Evolutionary conservation across 805 yeast species (phyloP).

Genomic region (Spathaspora arborariae): DNA sequence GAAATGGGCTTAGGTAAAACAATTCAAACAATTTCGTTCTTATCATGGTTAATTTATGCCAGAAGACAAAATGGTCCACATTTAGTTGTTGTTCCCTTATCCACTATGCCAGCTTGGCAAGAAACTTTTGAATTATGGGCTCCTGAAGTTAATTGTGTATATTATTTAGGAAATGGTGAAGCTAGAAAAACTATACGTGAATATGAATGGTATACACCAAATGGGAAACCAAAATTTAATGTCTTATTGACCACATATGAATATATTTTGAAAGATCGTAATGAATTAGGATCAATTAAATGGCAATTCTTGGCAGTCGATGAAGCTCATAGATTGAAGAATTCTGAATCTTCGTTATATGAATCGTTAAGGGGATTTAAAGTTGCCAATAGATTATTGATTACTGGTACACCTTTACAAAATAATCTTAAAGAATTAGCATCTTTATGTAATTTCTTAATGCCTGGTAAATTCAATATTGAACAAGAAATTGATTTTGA

Average conservation of each 20-base stretch:
- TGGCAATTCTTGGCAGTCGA: constrained; percentile 99
- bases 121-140: constrained; percentile 98
- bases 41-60: constrained; percentile 92
- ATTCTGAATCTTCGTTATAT: constrained; percentile 88
- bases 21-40: constrained; percentile 91
- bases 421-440: constrained; percentile 94
- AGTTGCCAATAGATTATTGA: constrained; percentile 78
- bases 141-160: constrained; percentile 90
- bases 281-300: constrained; percentile 72
- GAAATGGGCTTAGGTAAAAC: constrained; percentile 99
- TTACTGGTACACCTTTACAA: constrained; percentile 98
- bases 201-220: constrained; percentile 69
- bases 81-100: constrained; percentile 90
- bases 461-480: constrained; percentile 90
- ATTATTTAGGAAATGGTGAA: constrained; percentile 87
- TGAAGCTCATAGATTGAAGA: constrained; percentile 95
- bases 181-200: constrained; percentile 81
- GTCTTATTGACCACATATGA: constrained; percentile 93
- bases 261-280: constrained; percentile 85
- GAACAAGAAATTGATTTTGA: constrained; percentile 96
- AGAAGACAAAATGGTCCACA: constrained; percentile 98
- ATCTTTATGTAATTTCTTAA: constrained; percentile 88
- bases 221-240: constrained; percentile 81
- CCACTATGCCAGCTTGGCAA: constrained; percentile 98
- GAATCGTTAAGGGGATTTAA: constrained; percentile 82